Evolutionary conservation across 164 flowering plant species (phyloP).

Genomic region (Aristolochia contorta): DNA sequence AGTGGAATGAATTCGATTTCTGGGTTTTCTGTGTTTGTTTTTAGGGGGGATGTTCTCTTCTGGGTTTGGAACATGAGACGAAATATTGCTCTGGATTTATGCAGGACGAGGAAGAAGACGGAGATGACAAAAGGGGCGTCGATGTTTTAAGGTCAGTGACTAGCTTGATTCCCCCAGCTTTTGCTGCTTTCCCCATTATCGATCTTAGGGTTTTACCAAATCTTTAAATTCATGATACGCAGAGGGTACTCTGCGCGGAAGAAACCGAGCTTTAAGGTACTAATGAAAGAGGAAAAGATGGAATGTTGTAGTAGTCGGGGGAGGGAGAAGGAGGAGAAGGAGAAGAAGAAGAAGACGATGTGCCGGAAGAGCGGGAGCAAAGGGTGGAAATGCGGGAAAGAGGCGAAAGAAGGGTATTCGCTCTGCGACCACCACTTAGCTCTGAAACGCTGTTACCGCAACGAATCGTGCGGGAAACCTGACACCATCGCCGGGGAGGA

Average conservation of each 20-base stretch:
- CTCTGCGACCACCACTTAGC: conserved; percentile 31
- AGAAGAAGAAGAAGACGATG: not conserved
- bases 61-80: too few relatives aligned
- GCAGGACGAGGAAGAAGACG: not conserved
- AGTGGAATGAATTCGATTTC: too few relatives aligned
- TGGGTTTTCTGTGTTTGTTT: too few relatives aligned
- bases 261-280: not conserved
- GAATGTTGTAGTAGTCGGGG: too few relatives aligned
- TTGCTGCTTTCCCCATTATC: too few relatives aligned
- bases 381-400: conserved; percentile 36
- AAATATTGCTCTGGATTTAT: not conserved
- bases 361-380: conserved; percentile 1
- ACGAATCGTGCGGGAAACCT: not conserved
- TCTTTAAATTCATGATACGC: not conserved
- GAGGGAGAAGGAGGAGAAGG: too few relatives aligned
- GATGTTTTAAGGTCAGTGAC: not conserved
- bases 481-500: not conserved
- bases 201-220: not conserved
- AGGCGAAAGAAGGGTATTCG: conserved; percentile 22
- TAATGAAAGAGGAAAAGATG: not conserved
- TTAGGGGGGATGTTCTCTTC: too few relatives aligned
- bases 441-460: conserved; percentile 17
- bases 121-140: not conserved
- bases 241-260: not conserved
- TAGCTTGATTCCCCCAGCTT: too few relatives aligned